These are phyloP conservation scores for Nicotiana obtusifolia DNA, from an alignment of 257 asterid species.

Conservation along the genomic window DNA sequence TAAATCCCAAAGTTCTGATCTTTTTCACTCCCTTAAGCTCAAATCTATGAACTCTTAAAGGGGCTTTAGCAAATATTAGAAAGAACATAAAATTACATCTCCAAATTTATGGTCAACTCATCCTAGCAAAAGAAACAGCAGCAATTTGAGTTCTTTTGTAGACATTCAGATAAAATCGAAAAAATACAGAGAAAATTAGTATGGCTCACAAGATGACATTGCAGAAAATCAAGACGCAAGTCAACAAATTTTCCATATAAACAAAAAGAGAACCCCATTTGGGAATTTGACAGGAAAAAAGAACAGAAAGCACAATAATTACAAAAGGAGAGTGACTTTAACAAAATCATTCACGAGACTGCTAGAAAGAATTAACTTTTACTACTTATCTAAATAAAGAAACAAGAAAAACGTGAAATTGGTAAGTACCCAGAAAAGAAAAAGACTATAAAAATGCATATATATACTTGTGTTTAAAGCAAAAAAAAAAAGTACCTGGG, in stretches of 20 bases:
- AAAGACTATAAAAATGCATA: neutral
- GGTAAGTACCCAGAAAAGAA: slow-evolving; percentile 16
- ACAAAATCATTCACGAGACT: neutral
- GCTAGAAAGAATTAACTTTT: neutral
- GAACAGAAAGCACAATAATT: neutral
- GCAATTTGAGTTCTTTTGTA: too few relatives aligned
- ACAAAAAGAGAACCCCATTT: neutral
- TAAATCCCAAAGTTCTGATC: slow-evolving; percentile 4
- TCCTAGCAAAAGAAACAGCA: too few relatives aligned
- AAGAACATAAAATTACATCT: neutral
- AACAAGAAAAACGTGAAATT: slow-evolving; percentile 12
- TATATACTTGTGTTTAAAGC: too few relatives aligned
- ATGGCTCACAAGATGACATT: too few relatives aligned
- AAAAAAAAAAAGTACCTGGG: slow-evolving; percentile 30
- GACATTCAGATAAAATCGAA: too few relatives aligned
- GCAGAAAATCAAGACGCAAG: too few relatives aligned
- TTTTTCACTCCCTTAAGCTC: neutral
- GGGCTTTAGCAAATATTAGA: neutral
- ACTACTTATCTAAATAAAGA: neutral
- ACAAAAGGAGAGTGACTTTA: neutral
- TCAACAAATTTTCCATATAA: neutral
- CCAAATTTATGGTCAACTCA: neutral
- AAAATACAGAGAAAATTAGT: too few relatives aligned
- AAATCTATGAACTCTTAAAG: neutral
- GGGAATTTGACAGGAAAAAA: neutral